Evolutionary conservation across 202 grass and related monocot species (phyloP).

Genomic region (Zizania palustris): DNA sequence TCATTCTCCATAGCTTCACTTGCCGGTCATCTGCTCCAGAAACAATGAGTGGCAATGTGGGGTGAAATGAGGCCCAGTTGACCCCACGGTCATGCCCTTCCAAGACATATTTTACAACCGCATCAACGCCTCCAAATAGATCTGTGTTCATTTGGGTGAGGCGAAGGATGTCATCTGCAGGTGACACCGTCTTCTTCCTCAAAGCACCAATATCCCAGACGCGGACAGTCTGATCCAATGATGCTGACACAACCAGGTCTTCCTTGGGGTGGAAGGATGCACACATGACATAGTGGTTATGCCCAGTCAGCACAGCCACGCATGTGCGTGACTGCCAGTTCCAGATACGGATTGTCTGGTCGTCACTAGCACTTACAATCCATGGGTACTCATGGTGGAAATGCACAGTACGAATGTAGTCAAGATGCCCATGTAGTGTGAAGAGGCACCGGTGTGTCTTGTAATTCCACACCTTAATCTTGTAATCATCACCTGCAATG

Average conservation of each 20-base stretch:
- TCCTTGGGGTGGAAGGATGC: constrained; percentile 97
- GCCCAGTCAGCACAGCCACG: constrained; percentile 89
- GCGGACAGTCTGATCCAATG: constrained; percentile 92
- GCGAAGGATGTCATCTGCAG: constrained; percentile 87
- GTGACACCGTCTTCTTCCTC: constrained; percentile 92
- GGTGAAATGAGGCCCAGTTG: constrained; percentile 98
- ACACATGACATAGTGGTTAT: constrained; percentile 99
- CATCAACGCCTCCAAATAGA: constrained; percentile 94
- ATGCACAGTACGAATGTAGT: constrained; percentile 94
- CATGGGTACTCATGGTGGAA: constrained; percentile 96
- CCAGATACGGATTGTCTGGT: constrained; percentile 98
- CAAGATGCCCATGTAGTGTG: constrained; percentile 91
- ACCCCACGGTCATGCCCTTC: constrained; percentile 98
- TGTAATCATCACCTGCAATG: constrained; percentile 90
- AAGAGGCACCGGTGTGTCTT: constrained; percentile 97
- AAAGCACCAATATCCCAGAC: constrained; percentile 95
- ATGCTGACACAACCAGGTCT: constrained; percentile 93
- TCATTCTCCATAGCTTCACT: constrained; percentile 99
- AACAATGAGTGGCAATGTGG: constrained; percentile 86
- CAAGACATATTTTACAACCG: constrained; percentile 95
- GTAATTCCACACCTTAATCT: constrained; percentile 99
- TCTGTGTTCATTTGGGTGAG: constrained; percentile 98
- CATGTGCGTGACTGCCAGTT: constrained; percentile 99
- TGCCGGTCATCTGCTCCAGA: constrained; percentile 97
- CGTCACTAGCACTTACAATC: constrained; percentile 94